These are phyloP conservation scores for Chlamydomonas incerta DNA, from an alignment of 139 green algal genomes.

Conservation along the genomic window DNA sequence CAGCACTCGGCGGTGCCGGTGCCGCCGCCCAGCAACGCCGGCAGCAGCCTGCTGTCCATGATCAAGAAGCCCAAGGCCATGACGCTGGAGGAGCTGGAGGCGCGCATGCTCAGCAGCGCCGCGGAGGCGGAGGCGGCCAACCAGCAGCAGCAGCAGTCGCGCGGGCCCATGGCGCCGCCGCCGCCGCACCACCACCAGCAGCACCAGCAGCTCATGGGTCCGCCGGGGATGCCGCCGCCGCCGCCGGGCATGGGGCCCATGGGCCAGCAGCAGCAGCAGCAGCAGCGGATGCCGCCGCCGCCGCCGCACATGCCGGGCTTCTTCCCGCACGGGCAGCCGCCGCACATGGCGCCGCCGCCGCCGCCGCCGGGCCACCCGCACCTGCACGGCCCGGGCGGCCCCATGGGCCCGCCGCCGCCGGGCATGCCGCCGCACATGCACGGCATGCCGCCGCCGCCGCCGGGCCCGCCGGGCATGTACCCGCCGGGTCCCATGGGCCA, in stretches of 20 bases:
- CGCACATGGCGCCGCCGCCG: background rate
- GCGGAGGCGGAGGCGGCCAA: background rate
- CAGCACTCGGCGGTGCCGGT: background rate
- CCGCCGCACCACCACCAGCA: background rate
- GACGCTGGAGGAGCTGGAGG: conserved; percentile 59
- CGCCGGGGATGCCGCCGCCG: background rate
- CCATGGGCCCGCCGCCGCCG: background rate
- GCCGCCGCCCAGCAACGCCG: background rate
- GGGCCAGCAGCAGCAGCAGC: conserved; percentile 3
- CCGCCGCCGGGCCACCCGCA: background rate
- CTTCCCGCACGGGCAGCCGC: background rate
- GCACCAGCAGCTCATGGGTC: background rate
- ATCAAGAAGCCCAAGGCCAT: conserved; percentile 37
- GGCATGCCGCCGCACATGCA: background rate
- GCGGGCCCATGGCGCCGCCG: background rate
- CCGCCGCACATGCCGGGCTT: background rate
- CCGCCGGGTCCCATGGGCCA: background rate
- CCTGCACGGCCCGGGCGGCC: background rate
- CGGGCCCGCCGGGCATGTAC: background rate
- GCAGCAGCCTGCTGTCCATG: conserved; percentile 2
- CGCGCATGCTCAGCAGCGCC: conserved; percentile 53
- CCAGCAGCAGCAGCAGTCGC: no score
- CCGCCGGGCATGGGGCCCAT: background rate
- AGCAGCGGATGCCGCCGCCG: background rate
- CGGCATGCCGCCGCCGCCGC: background rate